Evolutionary conservation across 2,329 filamentous ascomycete genomes (phyloP).

Genomic region (Fusarium xylarioides): DNA sequence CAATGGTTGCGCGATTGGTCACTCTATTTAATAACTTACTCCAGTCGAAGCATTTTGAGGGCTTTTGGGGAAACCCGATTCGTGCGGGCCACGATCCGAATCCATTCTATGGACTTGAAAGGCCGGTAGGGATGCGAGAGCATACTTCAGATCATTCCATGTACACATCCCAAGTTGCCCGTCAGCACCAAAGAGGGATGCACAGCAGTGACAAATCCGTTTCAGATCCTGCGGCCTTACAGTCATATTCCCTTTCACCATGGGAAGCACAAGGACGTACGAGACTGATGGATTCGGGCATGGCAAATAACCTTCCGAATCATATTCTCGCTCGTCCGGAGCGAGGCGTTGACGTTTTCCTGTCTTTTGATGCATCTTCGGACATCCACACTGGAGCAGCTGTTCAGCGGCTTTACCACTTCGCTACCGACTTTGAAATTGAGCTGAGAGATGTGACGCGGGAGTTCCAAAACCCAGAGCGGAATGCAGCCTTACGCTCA

Average conservation of each 20-base stretch:
- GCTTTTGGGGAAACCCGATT: slow-evolving; percentile 38
- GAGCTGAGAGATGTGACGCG: neutral
- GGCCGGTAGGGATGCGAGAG: neutral
- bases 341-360: slow-evolving; percentile 23
- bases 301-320: slow-evolving; percentile 38
- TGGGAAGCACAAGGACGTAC: slow-evolving; percentile 38
- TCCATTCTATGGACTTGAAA: slow-evolving; percentile 35
- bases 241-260: accelerated
- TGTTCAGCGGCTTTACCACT: slow-evolving; percentile 28
- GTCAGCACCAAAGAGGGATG: accelerated
- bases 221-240: accelerated
- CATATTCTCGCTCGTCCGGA: slow-evolving; percentile 30
- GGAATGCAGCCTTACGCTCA: accelerated
- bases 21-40: slow-evolving; percentile 12
- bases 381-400: slow-evolving; percentile 32
- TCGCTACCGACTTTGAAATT: slow-evolving; percentile 32
- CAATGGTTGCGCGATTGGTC: slow-evolving; percentile 17
- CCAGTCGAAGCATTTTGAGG: slow-evolving; percentile 24
- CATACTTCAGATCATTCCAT: neutral
- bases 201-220: accelerated
- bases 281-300: slow-evolving; percentile 34
- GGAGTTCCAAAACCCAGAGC: neutral
- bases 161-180: accelerated
- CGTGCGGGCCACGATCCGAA: slow-evolving; percentile 38
- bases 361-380: slow-evolving; percentile 35